Evolutionary conservation across 2,329 filamentous ascomycete species (phyloP).

Genomic region (Phialocephala subalpina): DNA sequence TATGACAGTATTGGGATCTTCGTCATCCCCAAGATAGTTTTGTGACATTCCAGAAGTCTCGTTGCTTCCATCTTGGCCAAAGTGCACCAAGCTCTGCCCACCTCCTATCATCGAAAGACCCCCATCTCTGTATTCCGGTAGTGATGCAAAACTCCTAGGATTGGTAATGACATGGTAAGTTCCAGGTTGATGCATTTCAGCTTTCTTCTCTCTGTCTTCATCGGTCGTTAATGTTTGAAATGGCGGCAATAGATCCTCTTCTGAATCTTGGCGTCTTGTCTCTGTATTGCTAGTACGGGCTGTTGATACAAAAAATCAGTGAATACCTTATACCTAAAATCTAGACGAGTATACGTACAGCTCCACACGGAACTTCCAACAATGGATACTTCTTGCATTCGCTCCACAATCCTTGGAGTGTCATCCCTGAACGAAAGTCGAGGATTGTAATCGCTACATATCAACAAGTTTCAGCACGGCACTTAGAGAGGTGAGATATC

Average conservation of each 20-base stretch:
- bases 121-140: conserved; percentile 57
- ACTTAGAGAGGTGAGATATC: not conserved
- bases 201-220: conserved; percentile 65
- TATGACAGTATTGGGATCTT: conserved; percentile 29
- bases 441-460: conserved; percentile 59
- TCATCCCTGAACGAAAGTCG: conserved; percentile 62
- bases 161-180: conserved; percentile 64
- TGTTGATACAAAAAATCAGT: not conserved
- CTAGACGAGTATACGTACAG: conserved; percentile 48
- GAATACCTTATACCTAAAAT: not conserved
- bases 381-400: conserved; percentile 59
- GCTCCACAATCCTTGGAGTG: conserved; percentile 57
- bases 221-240: conserved; percentile 62
- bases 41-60: not conserved
- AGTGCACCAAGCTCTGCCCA: conserved; percentile 4
- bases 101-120: not conserved
- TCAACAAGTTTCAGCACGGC: not conserved
- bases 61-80: not conserved
- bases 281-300: conserved; percentile 7
- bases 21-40: not conserved
- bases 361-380: conserved; percentile 63
- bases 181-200: conserved; percentile 56
- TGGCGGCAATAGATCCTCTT: conserved; percentile 58
- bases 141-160: conserved; percentile 58
- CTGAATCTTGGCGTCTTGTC: conserved; percentile 18